Evolutionary conservation across 2,329 filamentous ascomycete species (phyloP).

Genomic region (Aureobasidium sp.): DNA sequence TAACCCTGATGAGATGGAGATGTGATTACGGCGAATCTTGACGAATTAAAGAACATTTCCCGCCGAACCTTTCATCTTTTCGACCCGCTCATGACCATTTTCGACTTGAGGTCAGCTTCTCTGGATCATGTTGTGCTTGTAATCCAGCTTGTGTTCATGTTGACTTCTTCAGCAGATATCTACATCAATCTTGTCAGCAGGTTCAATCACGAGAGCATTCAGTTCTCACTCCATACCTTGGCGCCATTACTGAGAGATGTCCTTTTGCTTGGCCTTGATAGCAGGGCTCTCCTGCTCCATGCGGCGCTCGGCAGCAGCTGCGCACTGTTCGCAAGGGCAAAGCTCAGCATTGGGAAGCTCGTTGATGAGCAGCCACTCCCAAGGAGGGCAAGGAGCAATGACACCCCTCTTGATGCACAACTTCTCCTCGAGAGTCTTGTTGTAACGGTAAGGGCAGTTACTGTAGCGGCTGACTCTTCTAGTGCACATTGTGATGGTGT

Average conservation of each 20-base stretch:
- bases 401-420: neutral
- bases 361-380: conserved; percentile 1
- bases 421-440: neutral
- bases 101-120: neutral
- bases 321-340: neutral
- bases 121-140: neutral
- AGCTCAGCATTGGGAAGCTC: neutral
- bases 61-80: neutral
- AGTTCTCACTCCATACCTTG: neutral
- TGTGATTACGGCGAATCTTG: conserved; percentile 15
- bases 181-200: neutral
- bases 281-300: neutral
- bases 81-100: neutral
- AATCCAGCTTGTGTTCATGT: neutral
- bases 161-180: neutral
- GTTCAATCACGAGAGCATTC: neutral
- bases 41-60: neutral
- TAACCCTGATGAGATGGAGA: conserved; percentile 31
- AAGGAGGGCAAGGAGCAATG: neutral
- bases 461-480: neutral
- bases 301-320: neutral
- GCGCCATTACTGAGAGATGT: neutral
- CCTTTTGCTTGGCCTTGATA: neutral
- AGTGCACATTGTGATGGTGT: neutral
- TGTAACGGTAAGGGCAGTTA: neutral